Conservation (phyloP, 306 rosid species). For the Cyclanthera cordifolia region DNA sequence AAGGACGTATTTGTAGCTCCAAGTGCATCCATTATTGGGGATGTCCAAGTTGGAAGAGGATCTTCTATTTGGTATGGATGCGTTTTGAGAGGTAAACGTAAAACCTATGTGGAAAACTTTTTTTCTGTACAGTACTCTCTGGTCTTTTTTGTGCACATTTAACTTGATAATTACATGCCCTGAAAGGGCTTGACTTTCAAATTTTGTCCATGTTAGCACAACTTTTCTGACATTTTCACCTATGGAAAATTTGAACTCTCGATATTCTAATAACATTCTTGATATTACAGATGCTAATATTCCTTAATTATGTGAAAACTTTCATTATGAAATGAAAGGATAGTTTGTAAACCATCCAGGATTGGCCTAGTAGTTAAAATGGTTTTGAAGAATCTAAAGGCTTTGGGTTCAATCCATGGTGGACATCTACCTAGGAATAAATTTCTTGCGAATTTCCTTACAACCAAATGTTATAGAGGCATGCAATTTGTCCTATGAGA, state of each 20-base stretch:
- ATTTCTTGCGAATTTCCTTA: too few relatives aligned
- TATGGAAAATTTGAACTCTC: neutral
- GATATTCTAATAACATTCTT: neutral
- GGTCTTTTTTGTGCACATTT: neutral
- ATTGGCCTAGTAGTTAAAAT: too few relatives aligned
- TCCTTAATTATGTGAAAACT: neutral
- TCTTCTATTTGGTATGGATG: slow-evolving; percentile 97
- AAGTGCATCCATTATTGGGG: slow-evolving; percentile 70
- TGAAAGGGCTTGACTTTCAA: neutral
- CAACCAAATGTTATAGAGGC: too few relatives aligned
- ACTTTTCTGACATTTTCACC: neutral
- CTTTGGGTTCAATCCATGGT: too few relatives aligned
- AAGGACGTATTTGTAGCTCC: slow-evolving; percentile 88
- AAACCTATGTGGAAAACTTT: neutral
- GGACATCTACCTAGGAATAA: too few relatives aligned
- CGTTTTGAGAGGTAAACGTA: slow-evolving; percentile 67
- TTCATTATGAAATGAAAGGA: neutral
- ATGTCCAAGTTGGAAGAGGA: slow-evolving; percentile 63
- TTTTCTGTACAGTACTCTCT: neutral
- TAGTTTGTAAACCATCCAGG: too few relatives aligned
- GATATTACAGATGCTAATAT: neutral
- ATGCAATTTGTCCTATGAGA: too few relatives aligned
- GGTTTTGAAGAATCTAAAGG: too few relatives aligned
- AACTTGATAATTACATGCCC: neutral
- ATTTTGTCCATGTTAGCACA: neutral